Conservation (phyloP, 805 yeast species). For the Yamadazyma phyllophila region DNA sequence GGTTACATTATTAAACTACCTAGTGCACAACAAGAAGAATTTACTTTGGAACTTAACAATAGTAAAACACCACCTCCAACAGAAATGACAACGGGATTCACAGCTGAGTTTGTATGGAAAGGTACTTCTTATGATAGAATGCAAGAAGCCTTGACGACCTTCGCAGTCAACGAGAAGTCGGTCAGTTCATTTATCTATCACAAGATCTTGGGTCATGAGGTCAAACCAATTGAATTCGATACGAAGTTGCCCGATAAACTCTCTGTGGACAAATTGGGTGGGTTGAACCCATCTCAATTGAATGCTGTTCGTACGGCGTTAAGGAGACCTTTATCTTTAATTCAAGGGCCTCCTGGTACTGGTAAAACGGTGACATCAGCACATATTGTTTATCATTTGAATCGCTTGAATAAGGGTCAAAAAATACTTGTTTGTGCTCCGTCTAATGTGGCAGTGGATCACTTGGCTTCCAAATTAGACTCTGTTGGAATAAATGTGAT, state of each 20-base stretch:
- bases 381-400: conserved; percentile 75
- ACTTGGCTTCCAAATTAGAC: conserved; percentile 71
- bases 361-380: conserved; percentile 95
- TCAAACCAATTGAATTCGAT: conserved; percentile 59
- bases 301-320: conserved; percentile 72
- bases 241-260: conserved; percentile 58
- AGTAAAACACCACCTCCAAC: conserved; percentile 52
- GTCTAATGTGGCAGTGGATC: conserved; percentile 93
- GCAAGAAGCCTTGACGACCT: conserved; percentile 70
- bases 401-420: conserved; percentile 52
- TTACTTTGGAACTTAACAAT: conserved; percentile 64
- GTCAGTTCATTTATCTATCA: conserved; percentile 75
- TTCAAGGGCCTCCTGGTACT: conserved; percentile 85
- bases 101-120: conserved; percentile 88
- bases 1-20: conserved; percentile 78
- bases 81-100: conserved; percentile 60
- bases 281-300: conserved; percentile 73
- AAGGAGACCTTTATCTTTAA: conserved; percentile 70
- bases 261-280: conserved; percentile 64
- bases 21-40: conserved; percentile 59
- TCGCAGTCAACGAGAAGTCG: conserved; percentile 69
- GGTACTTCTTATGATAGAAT: conserved; percentile 79
- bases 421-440: conserved; percentile 90
- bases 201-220: conserved; percentile 77
- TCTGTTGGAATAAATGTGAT: conserved; percentile 74